These are phyloP conservation scores for Serendipita indica DNA, from an alignment of 768 basidiomycete genomes.

Conservation along the genomic window DNA sequence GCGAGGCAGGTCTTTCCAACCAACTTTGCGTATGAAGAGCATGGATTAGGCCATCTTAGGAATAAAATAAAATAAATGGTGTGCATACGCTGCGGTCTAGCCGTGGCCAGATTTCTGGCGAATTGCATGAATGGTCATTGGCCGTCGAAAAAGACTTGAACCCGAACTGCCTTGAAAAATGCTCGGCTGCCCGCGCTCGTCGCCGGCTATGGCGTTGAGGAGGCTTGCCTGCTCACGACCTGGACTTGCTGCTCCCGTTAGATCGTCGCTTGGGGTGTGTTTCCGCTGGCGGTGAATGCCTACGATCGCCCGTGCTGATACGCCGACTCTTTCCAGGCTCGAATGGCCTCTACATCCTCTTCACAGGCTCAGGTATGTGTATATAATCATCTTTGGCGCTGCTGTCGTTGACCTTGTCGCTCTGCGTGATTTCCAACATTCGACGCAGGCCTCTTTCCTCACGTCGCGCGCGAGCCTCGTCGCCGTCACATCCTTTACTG, in stretches of 20 bases:
- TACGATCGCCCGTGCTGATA: background rate
- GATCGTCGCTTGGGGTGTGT: slow-evolving; percentile 5
- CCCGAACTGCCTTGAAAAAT: background rate
- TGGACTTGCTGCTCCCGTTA: background rate
- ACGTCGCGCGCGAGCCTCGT: slow-evolving; percentile 60
- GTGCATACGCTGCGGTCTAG: background rate
- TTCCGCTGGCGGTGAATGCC: background rate
- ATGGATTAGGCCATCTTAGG: background rate
- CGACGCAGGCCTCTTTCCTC: slow-evolving; percentile 31
- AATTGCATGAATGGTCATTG: slow-evolving; percentile 5
- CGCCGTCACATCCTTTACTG: slow-evolving; percentile 61
- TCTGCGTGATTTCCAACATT: slow-evolving; percentile 6
- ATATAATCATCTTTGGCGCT: background rate
- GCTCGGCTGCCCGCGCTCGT: background rate
- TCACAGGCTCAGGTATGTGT: background rate
- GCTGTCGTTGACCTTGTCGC: background rate
- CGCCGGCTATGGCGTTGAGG: background rate
- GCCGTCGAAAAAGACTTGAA: background rate
- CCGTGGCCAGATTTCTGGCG: background rate
- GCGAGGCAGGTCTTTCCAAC: slow-evolving; percentile 42
- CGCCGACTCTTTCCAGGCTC: background rate
- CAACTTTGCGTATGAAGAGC: slow-evolving; percentile 1
- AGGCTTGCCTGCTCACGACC: background rate
- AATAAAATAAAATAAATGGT: background rate
- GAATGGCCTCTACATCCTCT: slow-evolving; percentile 8